Base-by-base conservation (phyloP, 2,329 filamentous ascomycete genomes). In the Fusarium sp. region DNA sequence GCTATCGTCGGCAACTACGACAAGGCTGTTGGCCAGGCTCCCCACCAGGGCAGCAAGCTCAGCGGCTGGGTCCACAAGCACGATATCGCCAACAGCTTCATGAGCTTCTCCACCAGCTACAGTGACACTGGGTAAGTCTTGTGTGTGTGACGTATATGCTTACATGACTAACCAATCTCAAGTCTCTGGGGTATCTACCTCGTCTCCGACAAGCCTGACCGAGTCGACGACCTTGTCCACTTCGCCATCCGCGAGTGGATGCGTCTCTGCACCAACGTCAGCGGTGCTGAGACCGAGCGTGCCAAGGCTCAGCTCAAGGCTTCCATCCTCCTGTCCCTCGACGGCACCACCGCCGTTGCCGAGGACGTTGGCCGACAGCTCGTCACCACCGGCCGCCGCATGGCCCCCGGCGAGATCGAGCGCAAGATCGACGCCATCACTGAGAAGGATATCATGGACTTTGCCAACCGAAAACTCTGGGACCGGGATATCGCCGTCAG, bases 131-230 rank as follows among this genome's bases (percentile, higher is more conserved):
- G 95, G 95, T 98, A 91, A 85, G 92, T 83, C 60, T 49, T 29
- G 20, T 62, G 36, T 33, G 60, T 62, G 22, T 16, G n/a, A 16
- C 9, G 12, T 33, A 20, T 20, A 24, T 17, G n/a, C 33, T 31
- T 31, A 6, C 66, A 42, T 72, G 66, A 60, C 79, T 81, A 76
- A 83, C 66, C 20, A 60, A 5, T 27, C 6, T 42, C 6, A 80
- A 98, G 96, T 90, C 94, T 99, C 78, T 99, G 96, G 96, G 96
- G 96, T 87, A 98, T 98, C 89, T 99, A 99, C 90, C 90, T 99
- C 72, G 94, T 97, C 79, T 94, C 94, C 80, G 95, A 98, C 86
- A 93, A 96, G 86, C 86, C 93, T 79, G 95, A 93, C 79, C 90
- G 90, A 78, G 88, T 99, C 79, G 96, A 99, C 81, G 96, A 99